A percentile compares a stretch with the other conserved stretches of the same genome.
Conservation (phyloP, 148 eudicot genomes). For the Heliosperma pusillum region DNA sequence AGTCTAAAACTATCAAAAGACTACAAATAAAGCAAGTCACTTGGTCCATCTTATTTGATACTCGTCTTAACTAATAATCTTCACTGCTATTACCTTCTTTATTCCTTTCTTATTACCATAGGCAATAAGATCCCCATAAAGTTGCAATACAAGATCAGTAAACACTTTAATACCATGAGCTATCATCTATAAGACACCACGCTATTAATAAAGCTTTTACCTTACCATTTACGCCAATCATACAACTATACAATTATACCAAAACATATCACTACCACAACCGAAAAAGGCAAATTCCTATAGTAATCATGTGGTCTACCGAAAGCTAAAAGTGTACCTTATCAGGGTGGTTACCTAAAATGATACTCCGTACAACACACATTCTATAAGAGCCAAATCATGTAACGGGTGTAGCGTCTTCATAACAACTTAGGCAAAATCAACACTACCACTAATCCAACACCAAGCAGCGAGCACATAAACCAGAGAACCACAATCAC, state of each 20-base stretch:
- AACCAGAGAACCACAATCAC: background rate
- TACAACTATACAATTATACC: background rate
- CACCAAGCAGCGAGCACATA: background rate
- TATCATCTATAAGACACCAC: background rate
- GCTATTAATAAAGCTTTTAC: background rate
- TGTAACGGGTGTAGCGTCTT: background rate
- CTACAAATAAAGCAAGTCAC: background rate
- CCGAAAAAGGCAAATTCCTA: background rate
- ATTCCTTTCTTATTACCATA: background rate
- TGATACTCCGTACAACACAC: background rate
- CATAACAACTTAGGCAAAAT: background rate
- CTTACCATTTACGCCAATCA: constrained; percentile 10
- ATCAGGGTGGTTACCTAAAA: background rate
- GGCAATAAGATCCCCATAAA: background rate
- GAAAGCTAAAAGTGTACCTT: background rate
- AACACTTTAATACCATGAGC: background rate
- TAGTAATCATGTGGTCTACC: background rate
- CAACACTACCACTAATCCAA: background rate
- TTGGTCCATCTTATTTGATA: background rate
- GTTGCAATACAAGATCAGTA: background rate
- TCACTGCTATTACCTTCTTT: background rate
- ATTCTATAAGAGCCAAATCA: background rate
- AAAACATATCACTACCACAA: background rate
- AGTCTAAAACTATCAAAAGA: background rate
- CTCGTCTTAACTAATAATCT: background rate